A percentile compares a stretch with the other conserved stretches of the same genome.
These are phyloP conservation scores for Gypsophila paniculata DNA, from an alignment of 179 eudicot genomes.

Conservation along the genomic window DNA sequence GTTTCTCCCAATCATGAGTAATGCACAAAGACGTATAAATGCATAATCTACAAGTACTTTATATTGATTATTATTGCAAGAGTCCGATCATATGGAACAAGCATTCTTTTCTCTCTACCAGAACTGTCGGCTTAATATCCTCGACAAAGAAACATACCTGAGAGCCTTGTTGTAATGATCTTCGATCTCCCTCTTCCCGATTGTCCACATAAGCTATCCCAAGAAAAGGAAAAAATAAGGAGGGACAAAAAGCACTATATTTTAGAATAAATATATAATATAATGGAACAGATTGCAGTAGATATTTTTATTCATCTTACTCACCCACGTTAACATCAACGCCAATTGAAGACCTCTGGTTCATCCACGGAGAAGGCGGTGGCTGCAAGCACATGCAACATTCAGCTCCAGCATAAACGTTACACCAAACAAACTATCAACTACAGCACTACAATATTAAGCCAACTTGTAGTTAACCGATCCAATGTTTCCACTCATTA, in stretches of 20 bases:
- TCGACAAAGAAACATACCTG: constrained; percentile 41
- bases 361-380: constrained; percentile 80
- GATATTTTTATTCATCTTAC: constrained; percentile 25
- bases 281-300: not conserved
- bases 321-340: constrained; percentile 89
- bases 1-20: constrained; percentile 12
- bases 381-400: constrained; percentile 42
- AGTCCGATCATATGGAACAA: constrained; percentile 4
- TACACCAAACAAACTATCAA: not conserved
- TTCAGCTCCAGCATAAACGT: constrained; percentile 19
- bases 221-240: not conserved
- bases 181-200: constrained; percentile 64
- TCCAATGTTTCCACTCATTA: not conserved
- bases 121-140: constrained; percentile 3
- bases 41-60: not conserved
- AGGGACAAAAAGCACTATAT: no score
- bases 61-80: constrained; percentile 5
- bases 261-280: not conserved
- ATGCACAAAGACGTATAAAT: constrained; percentile 2
- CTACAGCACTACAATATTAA: not conserved
- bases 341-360: constrained; percentile 61
- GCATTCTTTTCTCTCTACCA: not conserved
- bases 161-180: constrained; percentile 49
- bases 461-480: not conserved
- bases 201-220: constrained; percentile 77